Percentiles rank a stretch among this genome's conserved stretches.
Conservation (phyloP, 306 rosid species). For the Psophocarpus tetragonolobus region DNA sequence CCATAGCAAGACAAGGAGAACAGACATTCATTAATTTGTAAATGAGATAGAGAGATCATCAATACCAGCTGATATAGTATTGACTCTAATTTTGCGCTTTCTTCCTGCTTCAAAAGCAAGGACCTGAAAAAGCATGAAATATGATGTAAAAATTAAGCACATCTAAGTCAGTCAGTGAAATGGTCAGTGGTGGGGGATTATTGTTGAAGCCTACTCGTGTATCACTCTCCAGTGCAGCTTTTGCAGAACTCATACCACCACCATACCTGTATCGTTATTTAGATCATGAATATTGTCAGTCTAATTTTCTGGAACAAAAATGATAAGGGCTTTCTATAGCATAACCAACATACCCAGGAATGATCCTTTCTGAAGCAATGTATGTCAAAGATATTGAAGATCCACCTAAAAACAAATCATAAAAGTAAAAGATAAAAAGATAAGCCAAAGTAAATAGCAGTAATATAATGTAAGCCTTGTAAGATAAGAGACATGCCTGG, state of each 20-base stretch:
- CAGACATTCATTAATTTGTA: neutral
- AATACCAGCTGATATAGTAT: conserved; percentile 95
- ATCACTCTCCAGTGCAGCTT: conserved; percentile 97
- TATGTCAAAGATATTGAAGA: conserved; percentile 92
- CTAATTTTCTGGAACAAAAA: neutral
- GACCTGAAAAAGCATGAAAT: conserved; percentile 55
- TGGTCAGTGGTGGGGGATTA: neutral
- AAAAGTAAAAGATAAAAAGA: conserved; percentile 16
- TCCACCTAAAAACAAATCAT: conserved; percentile 62
- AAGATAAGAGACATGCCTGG: conserved; percentile 58
- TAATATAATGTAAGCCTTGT: conserved; percentile 16
- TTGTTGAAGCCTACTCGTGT: conserved; percentile 64
- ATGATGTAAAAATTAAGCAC: neutral
- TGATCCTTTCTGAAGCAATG: conserved; percentile 92
- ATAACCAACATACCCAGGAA: conserved; percentile 77
- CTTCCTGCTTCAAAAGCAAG: conserved; percentile 99
- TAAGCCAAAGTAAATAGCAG: neutral
- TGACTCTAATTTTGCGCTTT: conserved; percentile 84
- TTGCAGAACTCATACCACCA: conserved; percentile 99
- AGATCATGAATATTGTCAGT: conserved; percentile 8
- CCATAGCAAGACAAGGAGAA: neutral
- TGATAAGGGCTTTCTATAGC: conserved; percentile 9
- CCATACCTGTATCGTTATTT: conserved; percentile 66
- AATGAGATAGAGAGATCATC: neutral
- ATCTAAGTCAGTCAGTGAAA: neutral